Base-by-base conservation (phyloP, 106 monocot species). In the Alisma plantagoaquatica region DNA sequence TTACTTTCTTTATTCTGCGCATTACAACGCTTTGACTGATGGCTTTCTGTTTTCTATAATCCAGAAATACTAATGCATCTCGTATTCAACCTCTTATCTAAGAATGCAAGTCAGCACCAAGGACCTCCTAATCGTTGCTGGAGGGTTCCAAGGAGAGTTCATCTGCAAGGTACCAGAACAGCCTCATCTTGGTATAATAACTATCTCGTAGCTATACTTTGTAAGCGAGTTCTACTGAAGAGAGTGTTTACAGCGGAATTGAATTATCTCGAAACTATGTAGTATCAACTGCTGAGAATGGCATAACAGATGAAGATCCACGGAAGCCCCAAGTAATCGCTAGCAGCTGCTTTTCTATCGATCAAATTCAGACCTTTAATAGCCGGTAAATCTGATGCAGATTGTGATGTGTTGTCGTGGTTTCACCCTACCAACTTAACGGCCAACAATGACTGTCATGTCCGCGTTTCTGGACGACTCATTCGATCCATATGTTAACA, bases 391-490 rank as follows among this genome's bases (percentile, higher is more conserved):
- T n/a, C n/a, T n/a, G n/a, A n/a, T n/a, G n/a, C n/a, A n/a, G n/a
- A n/a, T n/a, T n/a, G n/a, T n/a, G n/a, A 46, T 23, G 26, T 38
- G 31, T 62, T 46, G 14, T 59, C 83, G 93, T 61, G 87, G 82
- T 14, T 75, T 74, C 3, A 66, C 53, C 31, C 68, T 49, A 18
- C 25, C 87, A 67, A 73, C n/a, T n/a, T 76, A 51, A 28, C 83
- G 46, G 87, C 83, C 12, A 87, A 80, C 56, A 93, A 93, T 43
- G 93, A 93, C 45, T 66, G 74, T 33, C 57, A 31, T 41, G 82
- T 87, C 67, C 79, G 93, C 60, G 60, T 80, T 12, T 87, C 77
- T 61, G 87, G n/a, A n/a, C n/a, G n/a, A n/a, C n/a, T n/a, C n/a
- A n/a, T n/a, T n/a, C n/a, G n/a, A n/a, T n/a, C n/a, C n/a, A n/a